Conservation (phyloP, 768 basidiomycete genomes). For the Phanerochaete sordida region DNA sequence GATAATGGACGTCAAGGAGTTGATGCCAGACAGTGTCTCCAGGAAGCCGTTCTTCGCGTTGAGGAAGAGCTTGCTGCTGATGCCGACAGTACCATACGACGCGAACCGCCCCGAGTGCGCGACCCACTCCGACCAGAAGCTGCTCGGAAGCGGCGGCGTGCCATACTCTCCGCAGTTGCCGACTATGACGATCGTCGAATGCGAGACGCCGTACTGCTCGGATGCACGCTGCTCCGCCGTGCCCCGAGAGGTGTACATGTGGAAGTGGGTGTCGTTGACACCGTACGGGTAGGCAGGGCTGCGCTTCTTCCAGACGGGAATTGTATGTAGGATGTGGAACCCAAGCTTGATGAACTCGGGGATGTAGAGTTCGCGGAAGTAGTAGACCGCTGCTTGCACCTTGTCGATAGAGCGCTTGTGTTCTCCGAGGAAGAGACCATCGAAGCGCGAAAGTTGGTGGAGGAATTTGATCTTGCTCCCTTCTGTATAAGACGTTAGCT, state of each 20-base stretch:
- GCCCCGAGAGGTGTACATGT: slow-evolving; percentile 13
- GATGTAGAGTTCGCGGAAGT: slow-evolving; percentile 22
- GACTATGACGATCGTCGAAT: slow-evolving; percentile 20
- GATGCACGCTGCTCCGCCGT: not conserved
- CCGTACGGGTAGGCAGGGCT: slow-evolving; percentile 7
- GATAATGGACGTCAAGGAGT: slow-evolving; percentile 23
- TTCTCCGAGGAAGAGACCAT: slow-evolving; percentile 12
- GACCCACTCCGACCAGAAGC: slow-evolving; percentile 15
- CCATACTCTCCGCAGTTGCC: slow-evolving; percentile 16
- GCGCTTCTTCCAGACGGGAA: slow-evolving; percentile 17
- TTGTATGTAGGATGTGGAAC: slow-evolving; percentile 21
- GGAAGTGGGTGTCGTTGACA: slow-evolving; percentile 13
- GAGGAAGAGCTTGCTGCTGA: slow-evolving; percentile 21
- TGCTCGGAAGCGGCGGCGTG: slow-evolving; percentile 11
- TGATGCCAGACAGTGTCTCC: slow-evolving; percentile 17
- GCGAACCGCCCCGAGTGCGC: slow-evolving; percentile 8
- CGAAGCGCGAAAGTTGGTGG: slow-evolving; percentile 21
- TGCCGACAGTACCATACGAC: slow-evolving; percentile 19
- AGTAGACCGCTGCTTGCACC: slow-evolving; percentile 20
- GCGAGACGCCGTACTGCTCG: not conserved
- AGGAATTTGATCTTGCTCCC: slow-evolving; percentile 19
- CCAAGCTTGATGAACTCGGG: slow-evolving; percentile 10
- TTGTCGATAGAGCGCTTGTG: slow-evolving; percentile 14
- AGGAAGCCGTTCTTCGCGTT: slow-evolving; percentile 14
- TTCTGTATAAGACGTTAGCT: not conserved